Base-by-base conservation (phyloP, 495 filamentous ascomycete genomes). In the Xylaria scruposa region DNA sequence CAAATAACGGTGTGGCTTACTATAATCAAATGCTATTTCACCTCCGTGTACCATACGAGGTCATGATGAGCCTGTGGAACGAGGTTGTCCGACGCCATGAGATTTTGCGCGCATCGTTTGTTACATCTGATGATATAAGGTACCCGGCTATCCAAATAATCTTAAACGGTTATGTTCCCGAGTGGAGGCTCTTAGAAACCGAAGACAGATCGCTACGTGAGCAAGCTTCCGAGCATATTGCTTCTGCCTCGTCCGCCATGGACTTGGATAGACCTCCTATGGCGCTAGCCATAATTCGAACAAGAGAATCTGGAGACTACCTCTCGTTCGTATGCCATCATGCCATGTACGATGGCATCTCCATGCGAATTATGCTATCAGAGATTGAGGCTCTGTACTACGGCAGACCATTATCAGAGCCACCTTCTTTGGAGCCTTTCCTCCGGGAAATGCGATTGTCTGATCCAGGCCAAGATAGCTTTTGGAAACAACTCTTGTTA, bases 321-420 rank as follows among this genome's bases (percentile, higher is more conserved):
- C 76, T 95, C 36, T 90, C 87, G 0, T 92, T 94, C 70, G 68
- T 86, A 26, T 87, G 84, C 60, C 93, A 95, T 75, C 93, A 97
- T 78, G 92, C 93, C 3, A 78, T 95, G 1, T 95, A 97, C 75
- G 93, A 97, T 79, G 93, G 91, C 24, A 85, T 89, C 36, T 91
- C 91, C 1, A 89, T 95, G 47, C 81, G 85, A 42, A 78, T 85
- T 21, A 80, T 97, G 0, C 81, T 95, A 3, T 76, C 88, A 0
- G 93, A 95, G 70, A 83, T 93, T 2, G 88, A 94, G 71, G 76
- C 80, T 21, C 69, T 82, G 7, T 85, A 89, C 54, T 60, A 77
- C 3, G 85, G 85, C 7, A 24, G 80, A 0, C 10, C 67, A 5
- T 80, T 94, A 8, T 79, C 83, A 1, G 65, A 80, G 1, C 69